Evolutionary conservation across 805 yeast species (phyloP), one percentile per base, ranked within the genome.

Genomic region (Barnettozyma californica): DNA sequence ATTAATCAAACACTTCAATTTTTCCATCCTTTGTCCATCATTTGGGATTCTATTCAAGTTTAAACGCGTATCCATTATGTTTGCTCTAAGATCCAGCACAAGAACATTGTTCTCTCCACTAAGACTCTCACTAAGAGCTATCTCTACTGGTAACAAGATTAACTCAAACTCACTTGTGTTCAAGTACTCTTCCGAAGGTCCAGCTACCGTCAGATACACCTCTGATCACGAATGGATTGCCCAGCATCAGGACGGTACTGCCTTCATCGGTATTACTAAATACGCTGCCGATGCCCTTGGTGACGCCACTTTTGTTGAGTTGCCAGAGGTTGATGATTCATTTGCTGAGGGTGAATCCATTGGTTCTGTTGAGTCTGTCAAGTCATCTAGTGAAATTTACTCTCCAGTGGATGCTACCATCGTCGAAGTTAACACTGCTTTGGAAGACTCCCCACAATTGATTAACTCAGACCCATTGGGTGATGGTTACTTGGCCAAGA

Each of bases 251-350:
- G 96, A 91, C 68, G 87, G 87, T 52, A 74, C 83, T 39, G 85
- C 92, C 2, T 90, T 83, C 60, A 74, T 92, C n/a, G 99, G 99
- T 27, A 89, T 94, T 68, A 90, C 99, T 49, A 81, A 79, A 60
- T 91, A 94, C 65, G 99, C 99, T 18, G 84, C 97, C 20, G 96
- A 90, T 62, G 95, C 98, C 8, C 78, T 94, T 52, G 99, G 99
- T 41, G 99, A 94, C 69, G 95, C 95, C 48, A 95, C 98, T 4
- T 94, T 76, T 65, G 84, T 91, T 51, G 99, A 94, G 69, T 75
- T 92, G 58, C 95, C 96, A 42, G 91, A 84, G 57, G 78, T 77
- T 36, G 87, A 83, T 37, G 77, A 75, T 37, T 71, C 63, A 27
- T 74, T 84, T 48, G 81, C 73, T 49, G 75, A 76, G 43, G 95